A percentile compares a stretch with the other conserved stretches of the same genome.
Conservation (phyloP, 176 grass and related monocot species). For the Avena insularis region DNA sequence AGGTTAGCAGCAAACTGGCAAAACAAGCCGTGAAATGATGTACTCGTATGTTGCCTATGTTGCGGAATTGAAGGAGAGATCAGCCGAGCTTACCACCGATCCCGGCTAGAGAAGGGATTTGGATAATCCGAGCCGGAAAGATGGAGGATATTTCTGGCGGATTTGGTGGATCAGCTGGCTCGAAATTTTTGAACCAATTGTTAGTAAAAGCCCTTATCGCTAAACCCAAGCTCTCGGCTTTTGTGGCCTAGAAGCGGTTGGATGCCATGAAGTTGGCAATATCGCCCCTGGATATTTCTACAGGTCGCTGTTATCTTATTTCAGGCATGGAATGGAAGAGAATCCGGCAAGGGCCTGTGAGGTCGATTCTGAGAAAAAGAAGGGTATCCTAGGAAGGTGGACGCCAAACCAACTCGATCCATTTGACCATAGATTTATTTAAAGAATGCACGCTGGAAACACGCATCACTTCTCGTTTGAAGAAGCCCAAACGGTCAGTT, state of each 20-base stretch:
- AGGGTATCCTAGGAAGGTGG: not conserved
- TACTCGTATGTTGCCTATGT: not conserved
- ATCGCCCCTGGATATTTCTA: not conserved
- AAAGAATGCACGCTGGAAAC: too few relatives aligned
- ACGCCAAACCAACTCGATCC: not conserved
- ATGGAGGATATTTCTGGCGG: not conserved
- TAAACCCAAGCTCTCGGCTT: conserved; percentile 35
- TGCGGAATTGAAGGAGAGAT: not conserved
- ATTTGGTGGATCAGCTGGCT: not conserved
- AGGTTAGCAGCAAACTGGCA: not conserved
- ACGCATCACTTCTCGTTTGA: too few relatives aligned
- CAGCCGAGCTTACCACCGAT: conserved; percentile 34
- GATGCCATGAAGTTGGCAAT: not conserved
- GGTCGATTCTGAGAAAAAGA: not conserved
- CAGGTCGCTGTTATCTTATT: not conserved
- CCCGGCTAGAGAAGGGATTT: not conserved
- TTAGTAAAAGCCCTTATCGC: conserved; percentile 49
- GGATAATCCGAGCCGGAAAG: not conserved
- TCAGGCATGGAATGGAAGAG: not conserved
- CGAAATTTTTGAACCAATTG: conserved; percentile 38
- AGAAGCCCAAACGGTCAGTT: too few relatives aligned
- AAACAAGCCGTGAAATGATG: not conserved
- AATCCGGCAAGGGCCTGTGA: not conserved
- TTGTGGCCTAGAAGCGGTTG: conserved; percentile 21
- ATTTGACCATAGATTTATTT: not conserved